A percentile compares a stretch with the other conserved stretches of the same genome.
These are phyloP conservation scores for Solanum microdontum DNA, from an alignment of 257 asterid species.

Conservation along the genomic window DNA sequence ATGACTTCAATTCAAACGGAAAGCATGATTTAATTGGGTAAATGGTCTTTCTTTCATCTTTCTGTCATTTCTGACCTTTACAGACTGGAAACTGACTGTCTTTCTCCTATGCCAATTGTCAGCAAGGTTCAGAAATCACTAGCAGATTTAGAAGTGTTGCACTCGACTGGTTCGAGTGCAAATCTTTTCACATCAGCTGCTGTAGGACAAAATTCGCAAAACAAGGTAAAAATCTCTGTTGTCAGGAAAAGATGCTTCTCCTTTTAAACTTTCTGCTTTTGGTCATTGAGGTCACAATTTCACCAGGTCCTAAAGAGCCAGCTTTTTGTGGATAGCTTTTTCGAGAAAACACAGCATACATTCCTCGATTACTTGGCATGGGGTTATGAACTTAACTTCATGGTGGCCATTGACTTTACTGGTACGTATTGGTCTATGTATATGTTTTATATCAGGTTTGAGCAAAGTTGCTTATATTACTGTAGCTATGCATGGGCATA, in stretches of 20 bases:
- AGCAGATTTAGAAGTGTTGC: conserved; percentile 73
- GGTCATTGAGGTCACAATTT: not conserved
- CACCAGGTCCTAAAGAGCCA: conserved; percentile 72
- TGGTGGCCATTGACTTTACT: conserved; percentile 98
- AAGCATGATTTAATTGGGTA: conserved; percentile 91
- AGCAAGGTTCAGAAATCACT: conserved; percentile 88
- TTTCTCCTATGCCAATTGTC: conserved; percentile 18
- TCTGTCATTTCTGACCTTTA: conserved; percentile 3
- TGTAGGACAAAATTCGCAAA: conserved; percentile 53
- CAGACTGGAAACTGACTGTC: conserved; percentile 17
- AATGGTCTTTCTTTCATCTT: conserved; percentile 13
- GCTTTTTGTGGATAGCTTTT: conserved; percentile 69
- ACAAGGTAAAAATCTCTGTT: conserved; percentile 40
- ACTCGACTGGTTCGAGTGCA: conserved; percentile 47
- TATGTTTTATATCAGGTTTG: not conserved
- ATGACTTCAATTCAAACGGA: conserved; percentile 78
- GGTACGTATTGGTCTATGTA: conserved; percentile 30
- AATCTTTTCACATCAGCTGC: conserved; percentile 44
- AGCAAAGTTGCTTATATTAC: not conserved
- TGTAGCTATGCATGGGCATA: not conserved
- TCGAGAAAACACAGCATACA: conserved; percentile 67
- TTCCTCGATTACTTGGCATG: conserved; percentile 91
- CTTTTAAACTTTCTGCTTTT: not conserved
- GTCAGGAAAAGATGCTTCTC: not conserved
- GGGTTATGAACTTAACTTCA: conserved; percentile 92